phyloP scores from a whole-genome alignment of 495 filamentous ascomycete genomes.

The Xylaria intraflava region DNA sequence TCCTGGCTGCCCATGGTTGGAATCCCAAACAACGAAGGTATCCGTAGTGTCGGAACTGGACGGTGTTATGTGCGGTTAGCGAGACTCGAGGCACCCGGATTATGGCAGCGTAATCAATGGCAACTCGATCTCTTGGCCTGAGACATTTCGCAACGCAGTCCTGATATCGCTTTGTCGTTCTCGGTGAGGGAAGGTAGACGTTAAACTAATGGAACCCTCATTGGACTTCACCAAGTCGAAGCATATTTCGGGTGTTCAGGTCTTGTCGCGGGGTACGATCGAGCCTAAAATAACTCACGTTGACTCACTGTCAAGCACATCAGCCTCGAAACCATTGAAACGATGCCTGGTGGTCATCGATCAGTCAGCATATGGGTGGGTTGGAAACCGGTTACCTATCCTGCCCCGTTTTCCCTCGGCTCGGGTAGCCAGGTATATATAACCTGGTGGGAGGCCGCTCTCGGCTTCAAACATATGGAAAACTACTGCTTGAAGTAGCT shows the following conservation, averaged over 20 bases:
- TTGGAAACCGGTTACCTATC: no score
- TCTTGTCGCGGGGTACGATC: neutral
- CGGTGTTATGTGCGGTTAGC: neutral
- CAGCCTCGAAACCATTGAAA: no score
- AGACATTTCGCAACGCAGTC: neutral
- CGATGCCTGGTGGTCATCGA: no score
- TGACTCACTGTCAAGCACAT: neutral
- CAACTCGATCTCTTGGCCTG: neutral
- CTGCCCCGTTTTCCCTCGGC: neutral
- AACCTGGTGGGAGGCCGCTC: neutral
- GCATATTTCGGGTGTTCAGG: no score
- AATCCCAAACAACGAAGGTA: no score
- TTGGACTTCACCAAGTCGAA: no score
- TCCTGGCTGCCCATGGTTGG: no score
- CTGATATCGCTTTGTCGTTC: neutral
- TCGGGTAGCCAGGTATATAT: neutral
- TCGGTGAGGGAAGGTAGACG: no score
- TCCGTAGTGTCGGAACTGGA: neutral
- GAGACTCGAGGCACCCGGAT: neutral
- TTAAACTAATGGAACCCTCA: no score
- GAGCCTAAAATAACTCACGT: neutral
- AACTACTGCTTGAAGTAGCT: constrained; percentile 3
- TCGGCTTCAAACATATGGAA: neutral
- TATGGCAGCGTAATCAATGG: neutral
- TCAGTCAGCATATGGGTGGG: no score